Base-by-base conservation (phyloP, 2,329 filamentous ascomycete genomes). In the Arthrobotrys iridis region DNA sequence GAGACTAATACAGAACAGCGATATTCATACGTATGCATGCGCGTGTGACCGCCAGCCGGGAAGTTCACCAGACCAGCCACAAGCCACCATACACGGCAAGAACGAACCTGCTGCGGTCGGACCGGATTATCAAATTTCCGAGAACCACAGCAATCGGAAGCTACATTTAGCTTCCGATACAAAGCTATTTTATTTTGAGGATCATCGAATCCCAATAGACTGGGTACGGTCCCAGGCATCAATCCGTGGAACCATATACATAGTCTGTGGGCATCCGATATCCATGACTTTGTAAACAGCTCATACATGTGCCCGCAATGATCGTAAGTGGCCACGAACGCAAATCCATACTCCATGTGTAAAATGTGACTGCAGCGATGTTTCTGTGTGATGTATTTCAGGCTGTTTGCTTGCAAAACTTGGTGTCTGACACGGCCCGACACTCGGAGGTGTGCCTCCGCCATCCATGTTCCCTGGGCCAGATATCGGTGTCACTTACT, bases 61-160 rank as follows among this genome's bases (percentile, higher is more conserved):
- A n/a, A n/a, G n/a, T n/a, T n/a, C n/a, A n/a, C n/a, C n/a, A n/a
- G n/a, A n/a, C n/a, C n/a, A n/a, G n/a, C n/a, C n/a, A n/a, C n/a
- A n/a, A n/a, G n/a, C n/a, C n/a, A n/a, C n/a, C n/a, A n/a, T n/a
- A n/a, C n/a, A n/a, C n/a, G n/a, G n/a, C n/a, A n/a, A n/a, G n/a
- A n/a, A n/a, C n/a, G n/a, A n/a, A n/a, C n/a, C n/a, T n/a, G n/a
- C n/a, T n/a, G n/a, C n/a, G n/a, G n/a, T n/a, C 50, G 50, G 50
- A 55, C 22, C 50, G 50, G 50, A 55, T 55, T 18, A 55, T 55
- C 15, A 37, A 55, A 55, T 37, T 35, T 55, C 50, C 50, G 50
- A 18, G 26, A 37, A 10, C 10, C 4, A 33, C 28, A 55, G 15
- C 22, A 7, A 37, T 33, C 50, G 50, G 48, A 22, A 30, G 24